Percentiles rank a stretch among this genome's conserved stretches.
These are phyloP conservation scores for Inosperma sp. DNA, from an alignment of 768 basidiomycete genomes.

Conservation along the genomic window DNA sequence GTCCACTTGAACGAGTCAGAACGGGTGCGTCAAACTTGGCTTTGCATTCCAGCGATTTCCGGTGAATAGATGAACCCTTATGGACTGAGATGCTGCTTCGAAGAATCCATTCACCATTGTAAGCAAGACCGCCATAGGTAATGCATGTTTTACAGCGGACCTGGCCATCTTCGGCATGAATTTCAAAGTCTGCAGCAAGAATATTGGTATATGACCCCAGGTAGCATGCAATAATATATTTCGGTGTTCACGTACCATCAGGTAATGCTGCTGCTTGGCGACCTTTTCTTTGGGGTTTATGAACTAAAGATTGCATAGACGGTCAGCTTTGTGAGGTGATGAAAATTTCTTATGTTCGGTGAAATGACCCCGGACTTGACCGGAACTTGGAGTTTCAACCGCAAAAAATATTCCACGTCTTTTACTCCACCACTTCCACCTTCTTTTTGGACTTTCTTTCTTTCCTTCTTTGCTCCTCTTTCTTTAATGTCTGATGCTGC, in stretches of 20 bases:
- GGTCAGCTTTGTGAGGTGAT: background rate
- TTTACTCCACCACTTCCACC: too few relatives aligned
- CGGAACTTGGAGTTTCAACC: background rate
- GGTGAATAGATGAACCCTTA: background rate
- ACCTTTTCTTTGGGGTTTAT: background rate
- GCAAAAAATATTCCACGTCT: background rate
- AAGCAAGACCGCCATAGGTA: background rate
- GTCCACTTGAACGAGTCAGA: background rate
- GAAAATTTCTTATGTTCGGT: too few relatives aligned
- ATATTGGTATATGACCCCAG: background rate
- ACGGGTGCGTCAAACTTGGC: background rate
- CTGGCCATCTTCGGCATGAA: background rate
- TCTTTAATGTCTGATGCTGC: background rate
- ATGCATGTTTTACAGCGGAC: background rate
- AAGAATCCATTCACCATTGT: slow-evolving; percentile 3
- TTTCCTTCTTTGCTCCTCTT: background rate
- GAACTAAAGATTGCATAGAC: background rate
- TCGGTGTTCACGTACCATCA: background rate
- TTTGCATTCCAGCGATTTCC: background rate
- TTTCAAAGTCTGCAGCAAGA: slow-evolving; percentile 8
- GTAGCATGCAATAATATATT: background rate
- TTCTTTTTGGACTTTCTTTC: background rate
- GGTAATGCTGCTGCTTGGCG: background rate
- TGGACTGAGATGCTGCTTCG: background rate
- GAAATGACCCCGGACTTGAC: background rate